Base-by-base conservation (phyloP, 1,139 yeast species). In the Lodderomyces parapsilosis region DNA sequence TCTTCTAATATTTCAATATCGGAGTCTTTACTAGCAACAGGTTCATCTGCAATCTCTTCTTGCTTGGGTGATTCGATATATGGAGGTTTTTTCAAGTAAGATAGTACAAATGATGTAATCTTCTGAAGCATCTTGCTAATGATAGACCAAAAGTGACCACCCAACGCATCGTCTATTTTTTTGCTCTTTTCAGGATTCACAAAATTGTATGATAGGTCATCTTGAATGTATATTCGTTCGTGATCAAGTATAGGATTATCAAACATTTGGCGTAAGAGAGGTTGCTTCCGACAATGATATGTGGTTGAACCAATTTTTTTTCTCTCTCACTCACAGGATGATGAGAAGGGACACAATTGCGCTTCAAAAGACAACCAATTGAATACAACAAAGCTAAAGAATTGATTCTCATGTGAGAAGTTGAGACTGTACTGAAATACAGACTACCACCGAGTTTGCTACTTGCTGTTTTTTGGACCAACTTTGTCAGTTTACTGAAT, bases 1-100 rank as follows among this genome's bases (percentile, higher is more conserved):
- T 46, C 43, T 6, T 28, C 43, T 20, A 49, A 19, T 13, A 47
- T 43, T 33, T 48, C 51, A n/a, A 49, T 17, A 23, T 47, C 50
- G 1, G 50, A 44, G 33, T 42, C 43, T 2, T 35, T 10, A 10
- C 11, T 20, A 19, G 20, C 15, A 10, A 4, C 6, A 4, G 7
- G 18, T 11, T 33, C 15, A 6, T 33, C 18, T 4, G 10, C n/a
- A 30, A 18, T 18, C 8, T 30, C 17, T 30, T 13, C 19, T 7
- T 30, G 7, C n/a, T 17, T n/a, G 5, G 35, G 35, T 18, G 7
- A 10, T 17, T 32, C 35, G 15, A 18, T 32, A 11, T 11, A 3
- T 6, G 7, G 25, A 11, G 25, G 25, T 11, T 19, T 24, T 33
- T 11, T 19, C 11, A 33, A 33, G 13, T 20, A 33, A 9, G 36